Percentiles rank a stretch among this genome's conserved stretches.
phyloP scores from a whole-genome alignment of 345 rosid genomes.

The Aethionema arabicum region DNA sequence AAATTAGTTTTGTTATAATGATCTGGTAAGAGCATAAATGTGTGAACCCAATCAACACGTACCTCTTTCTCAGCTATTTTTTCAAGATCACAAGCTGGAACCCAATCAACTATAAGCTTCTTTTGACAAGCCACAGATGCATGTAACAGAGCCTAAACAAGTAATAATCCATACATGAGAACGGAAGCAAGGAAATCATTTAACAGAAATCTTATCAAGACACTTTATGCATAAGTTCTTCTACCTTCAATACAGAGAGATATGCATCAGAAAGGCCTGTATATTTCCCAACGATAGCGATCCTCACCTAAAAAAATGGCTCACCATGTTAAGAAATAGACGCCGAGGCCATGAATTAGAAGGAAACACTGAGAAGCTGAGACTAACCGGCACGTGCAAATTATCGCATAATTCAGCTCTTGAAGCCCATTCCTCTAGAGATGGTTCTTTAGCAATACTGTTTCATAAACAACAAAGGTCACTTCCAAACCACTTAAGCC shows the following conservation, averaged over 20 bases:
- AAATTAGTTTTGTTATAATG: not conserved
- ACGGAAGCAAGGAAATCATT: constrained; percentile 1
- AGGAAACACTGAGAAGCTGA: constrained; percentile 14
- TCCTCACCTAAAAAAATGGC: constrained; percentile 60
- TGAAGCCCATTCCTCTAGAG: constrained; percentile 63
- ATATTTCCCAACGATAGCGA: constrained; percentile 94
- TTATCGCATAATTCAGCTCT: constrained; percentile 66
- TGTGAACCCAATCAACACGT: not conserved
- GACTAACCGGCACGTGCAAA: constrained; percentile 71
- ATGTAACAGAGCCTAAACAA: constrained; percentile 84
- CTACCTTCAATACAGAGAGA: constrained; percentile 80
- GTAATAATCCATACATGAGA: constrained; percentile 24
- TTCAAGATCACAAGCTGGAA: constrained; percentile 92
- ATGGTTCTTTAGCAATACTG: constrained; percentile 65
- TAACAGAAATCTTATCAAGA: not conserved
- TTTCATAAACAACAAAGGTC: constrained; percentile 30
- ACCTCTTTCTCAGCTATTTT: constrained; percentile 62
- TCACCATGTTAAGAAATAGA: constrained; percentile 13
- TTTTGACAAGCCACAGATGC: constrained; percentile 71
- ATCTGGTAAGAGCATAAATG: constrained; percentile 16
- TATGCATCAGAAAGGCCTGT: constrained; percentile 87
- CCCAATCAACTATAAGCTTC: constrained; percentile 83
- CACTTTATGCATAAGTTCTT: not conserved
- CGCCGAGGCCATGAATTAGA: not conserved
- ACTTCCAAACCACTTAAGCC: not conserved